Percentiles rank a stretch among this genome's conserved stretches.
These are phyloP conservation scores for Adansonia madagascariensis DNA, from an alignment of 441 rosid genomes.

Conservation along the genomic window DNA sequence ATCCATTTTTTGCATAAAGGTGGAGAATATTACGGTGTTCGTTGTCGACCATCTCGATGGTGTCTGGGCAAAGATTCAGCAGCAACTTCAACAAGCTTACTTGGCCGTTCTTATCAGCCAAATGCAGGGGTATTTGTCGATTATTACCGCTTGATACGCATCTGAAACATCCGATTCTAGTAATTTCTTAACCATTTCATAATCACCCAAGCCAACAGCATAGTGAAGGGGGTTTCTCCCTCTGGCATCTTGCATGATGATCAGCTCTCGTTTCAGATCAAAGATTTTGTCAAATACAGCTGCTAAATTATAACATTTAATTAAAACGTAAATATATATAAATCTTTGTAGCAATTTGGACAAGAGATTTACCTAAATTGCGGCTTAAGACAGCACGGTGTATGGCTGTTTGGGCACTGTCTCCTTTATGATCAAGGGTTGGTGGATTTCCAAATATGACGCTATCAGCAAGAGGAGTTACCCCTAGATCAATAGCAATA, in stretches of 20 bases:
- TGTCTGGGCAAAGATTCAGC: background rate
- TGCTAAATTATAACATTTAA: background rate
- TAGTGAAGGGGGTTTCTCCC: constrained; percentile 31
- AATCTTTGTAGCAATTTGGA: background rate
- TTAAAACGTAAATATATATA: background rate
- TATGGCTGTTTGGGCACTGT: background rate
- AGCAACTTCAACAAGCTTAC: constrained; percentile 13
- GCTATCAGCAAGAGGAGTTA: background rate
- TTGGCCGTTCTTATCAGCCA: constrained; percentile 27
- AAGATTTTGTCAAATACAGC: background rate
- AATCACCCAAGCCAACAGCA: constrained; percentile 16
- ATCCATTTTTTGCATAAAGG: constrained; percentile 12
- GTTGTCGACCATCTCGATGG: constrained; percentile 7
- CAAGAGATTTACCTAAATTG: background rate
- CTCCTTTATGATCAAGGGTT: constrained; percentile 3
- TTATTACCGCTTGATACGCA: background rate
- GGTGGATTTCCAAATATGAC: background rate
- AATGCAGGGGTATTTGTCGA: constrained; percentile 28
- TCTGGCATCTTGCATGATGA: background rate
- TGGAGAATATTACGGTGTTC: constrained; percentile 12
- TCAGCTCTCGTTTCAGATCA: background rate
- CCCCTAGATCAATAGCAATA: constrained; percentile 5
- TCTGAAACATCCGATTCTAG: background rate
- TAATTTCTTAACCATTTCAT: background rate
- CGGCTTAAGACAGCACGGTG: constrained; percentile 15